These are phyloP conservation scores for Cryomyces minteri DNA, from an alignment of 495 filamentous ascomycete species.

Conservation along the genomic window DNA sequence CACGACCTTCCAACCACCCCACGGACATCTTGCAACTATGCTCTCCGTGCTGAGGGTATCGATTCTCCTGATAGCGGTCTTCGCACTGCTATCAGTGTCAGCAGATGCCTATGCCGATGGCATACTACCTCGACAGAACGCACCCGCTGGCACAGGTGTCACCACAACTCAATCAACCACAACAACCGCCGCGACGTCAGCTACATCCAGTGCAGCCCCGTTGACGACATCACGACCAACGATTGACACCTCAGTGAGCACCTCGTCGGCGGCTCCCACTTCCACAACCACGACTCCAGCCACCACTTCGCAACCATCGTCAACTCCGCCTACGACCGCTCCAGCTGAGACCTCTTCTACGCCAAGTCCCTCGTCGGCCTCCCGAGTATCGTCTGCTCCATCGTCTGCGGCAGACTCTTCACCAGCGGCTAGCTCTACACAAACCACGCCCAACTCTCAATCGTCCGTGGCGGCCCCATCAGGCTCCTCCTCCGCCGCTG, in stretches of 20 bases:
- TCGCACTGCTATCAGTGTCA: no score
- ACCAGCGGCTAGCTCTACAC: neutral
- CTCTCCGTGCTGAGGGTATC: no score
- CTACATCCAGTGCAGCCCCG: neutral
- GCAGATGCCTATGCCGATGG: neutral
- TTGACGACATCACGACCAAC: neutral
- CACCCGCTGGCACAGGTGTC: neutral
- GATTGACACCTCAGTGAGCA: neutral
- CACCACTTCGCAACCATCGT: constrained; percentile 6
- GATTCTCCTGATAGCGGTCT: no score
- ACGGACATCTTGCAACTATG: no score
- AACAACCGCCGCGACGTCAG: neutral
- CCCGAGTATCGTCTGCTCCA: neutral
- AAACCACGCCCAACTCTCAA: constrained; percentile 1
- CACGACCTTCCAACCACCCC: no score
- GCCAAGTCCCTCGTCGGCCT: constrained; percentile 3
- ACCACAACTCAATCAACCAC: neutral
- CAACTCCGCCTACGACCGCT: constrained; percentile 2
- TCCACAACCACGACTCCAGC: constrained; percentile 4
- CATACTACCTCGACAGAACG: neutral
- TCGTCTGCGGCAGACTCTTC: neutral
- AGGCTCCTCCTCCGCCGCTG: neutral
- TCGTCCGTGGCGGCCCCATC: constrained; percentile 2
- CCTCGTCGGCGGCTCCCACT: neutral
- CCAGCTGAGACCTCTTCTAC: constrained; percentile 1